These are phyloP conservation scores for Cordyceps fumosorosea DNA, from an alignment of 2,329 filamentous ascomycete genomes.

Conservation along the genomic window DNA sequence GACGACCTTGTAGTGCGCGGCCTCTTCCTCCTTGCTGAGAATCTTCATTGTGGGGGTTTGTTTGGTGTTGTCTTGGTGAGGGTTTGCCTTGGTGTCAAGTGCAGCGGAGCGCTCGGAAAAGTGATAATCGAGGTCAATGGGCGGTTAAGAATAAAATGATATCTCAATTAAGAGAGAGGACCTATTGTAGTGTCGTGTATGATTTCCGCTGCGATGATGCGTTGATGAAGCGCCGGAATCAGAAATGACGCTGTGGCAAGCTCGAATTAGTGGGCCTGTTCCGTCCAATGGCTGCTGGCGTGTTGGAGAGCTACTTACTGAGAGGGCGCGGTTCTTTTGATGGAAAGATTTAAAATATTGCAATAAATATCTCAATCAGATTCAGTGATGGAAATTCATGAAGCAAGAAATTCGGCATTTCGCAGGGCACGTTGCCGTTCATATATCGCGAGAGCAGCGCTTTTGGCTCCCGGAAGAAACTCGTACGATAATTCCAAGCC, in stretches of 20 bases:
- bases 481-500: constrained; percentile 9
- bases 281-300: not conserved
- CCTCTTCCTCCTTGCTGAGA: constrained; percentile 87
- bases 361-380: not conserved
- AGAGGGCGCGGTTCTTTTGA: too few relatives aligned
- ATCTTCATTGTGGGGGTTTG: constrained; percentile 73
- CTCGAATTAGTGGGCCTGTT: constrained; percentile 2
- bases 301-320: not conserved
- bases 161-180: not conserved
- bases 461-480: constrained; percentile 4
- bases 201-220: not conserved
- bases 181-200: not conserved
- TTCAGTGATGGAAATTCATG: not conserved
- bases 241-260: constrained; percentile 5
- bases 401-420: not conserved
- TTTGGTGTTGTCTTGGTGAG: not conserved
- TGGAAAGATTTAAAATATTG: not conserved
- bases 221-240: not conserved
- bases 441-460: not conserved
- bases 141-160: not conserved
- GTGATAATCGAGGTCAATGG: not conserved
- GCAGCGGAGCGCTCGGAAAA: not conserved
- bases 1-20: constrained; percentile 74
- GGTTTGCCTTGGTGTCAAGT: not conserved
- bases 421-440: not conserved